Evolutionary conservation across 2,329 filamentous ascomycete species (phyloP).

Genomic region (Fulvia fulva): DNA sequence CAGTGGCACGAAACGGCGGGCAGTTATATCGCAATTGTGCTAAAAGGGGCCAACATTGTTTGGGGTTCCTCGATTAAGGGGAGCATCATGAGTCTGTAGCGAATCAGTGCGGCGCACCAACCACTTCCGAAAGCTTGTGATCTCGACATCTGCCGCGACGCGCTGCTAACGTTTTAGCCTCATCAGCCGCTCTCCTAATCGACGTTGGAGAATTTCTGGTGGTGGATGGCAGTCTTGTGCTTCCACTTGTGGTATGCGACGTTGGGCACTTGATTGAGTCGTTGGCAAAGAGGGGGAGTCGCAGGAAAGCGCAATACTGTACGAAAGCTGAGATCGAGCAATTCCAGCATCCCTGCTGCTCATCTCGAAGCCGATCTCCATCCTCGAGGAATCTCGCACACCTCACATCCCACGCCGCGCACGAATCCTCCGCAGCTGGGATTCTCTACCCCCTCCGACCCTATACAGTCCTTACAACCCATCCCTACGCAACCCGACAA

Average conservation of each 20-base stretch:
- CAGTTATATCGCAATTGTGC: neutral
- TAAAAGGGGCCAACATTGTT: neutral
- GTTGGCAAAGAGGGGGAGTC: neutral
- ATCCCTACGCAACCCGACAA: constrained; percentile 5
- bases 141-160: neutral
- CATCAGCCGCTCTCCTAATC: neutral
- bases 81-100: neutral
- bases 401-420: constrained; percentile 43
- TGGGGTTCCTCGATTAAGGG: neutral
- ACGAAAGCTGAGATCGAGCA: neutral
- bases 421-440: neutral
- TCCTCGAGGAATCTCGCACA: constrained; percentile 22
- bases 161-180: neutral
- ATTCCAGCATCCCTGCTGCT: neutral
- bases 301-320: neutral
- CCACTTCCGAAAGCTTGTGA: neutral
- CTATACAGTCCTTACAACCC: constrained; percentile 16
- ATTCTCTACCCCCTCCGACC: constrained; percentile 38
- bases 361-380: neutral
- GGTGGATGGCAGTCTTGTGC: neutral
- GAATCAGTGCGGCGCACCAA: neutral
- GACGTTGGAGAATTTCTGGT: neutral
- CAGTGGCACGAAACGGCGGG: neutral
- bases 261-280: neutral
- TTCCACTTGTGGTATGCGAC: neutral